A percentile compares a stretch with the other conserved stretches of the same genome.
phyloP scores from a whole-genome alignment of 148 eudicot species.

The Pouteria glomerata region DNA sequence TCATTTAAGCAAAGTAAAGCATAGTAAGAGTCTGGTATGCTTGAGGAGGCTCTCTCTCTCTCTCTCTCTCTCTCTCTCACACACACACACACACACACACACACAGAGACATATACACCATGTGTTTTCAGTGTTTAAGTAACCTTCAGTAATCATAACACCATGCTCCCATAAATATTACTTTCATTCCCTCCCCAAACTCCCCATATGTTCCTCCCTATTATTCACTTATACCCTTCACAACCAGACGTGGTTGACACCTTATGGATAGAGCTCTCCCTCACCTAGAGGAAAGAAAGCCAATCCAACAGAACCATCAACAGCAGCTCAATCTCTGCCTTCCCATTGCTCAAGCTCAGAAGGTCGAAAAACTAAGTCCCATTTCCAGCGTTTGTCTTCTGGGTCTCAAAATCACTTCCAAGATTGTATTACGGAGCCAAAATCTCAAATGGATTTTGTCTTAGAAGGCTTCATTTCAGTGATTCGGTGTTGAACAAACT shows the following conservation, averaged over 20 bases:
- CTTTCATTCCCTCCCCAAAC: background rate
- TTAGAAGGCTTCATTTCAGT: constrained; percentile 11
- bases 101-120: background rate
- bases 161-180: no score
- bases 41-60: no score
- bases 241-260: constrained; percentile 12
- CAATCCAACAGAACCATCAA: background rate
- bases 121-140: constrained; percentile 10
- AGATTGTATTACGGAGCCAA: constrained; percentile 7
- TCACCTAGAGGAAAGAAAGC: background rate
- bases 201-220: background rate
- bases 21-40: no score
- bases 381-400: constrained; percentile 1
- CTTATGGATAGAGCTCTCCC: constrained; percentile 25
- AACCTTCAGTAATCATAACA: background rate
- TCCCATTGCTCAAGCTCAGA: background rate
- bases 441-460: constrained; percentile 12
- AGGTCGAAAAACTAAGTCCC: constrained; percentile 6
- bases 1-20: no score
- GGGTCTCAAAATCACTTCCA: constrained; percentile 21
- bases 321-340: background rate
- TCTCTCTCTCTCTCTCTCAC: no score
- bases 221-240: background rate
- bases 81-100: no score
- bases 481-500: constrained; percentile 24